Evolutionary conservation across 257 asterid genomes (phyloP).

Genomic region (Knoxia roxburghii): DNA sequence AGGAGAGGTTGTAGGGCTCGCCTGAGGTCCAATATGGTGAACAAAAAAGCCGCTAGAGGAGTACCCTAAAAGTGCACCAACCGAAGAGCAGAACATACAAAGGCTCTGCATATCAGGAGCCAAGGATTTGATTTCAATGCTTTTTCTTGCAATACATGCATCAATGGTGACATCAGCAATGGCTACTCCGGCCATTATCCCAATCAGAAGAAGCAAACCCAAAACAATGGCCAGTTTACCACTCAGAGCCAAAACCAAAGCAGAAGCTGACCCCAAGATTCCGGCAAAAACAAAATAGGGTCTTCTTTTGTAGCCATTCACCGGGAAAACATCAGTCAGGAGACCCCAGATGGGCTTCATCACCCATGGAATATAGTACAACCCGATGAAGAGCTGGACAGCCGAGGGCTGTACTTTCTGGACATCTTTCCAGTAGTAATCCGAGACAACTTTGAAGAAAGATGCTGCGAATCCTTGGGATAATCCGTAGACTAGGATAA

Average conservation of each 20-base stretch:
- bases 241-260: slow-evolving; percentile 18
- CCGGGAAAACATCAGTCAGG: slow-evolving; percentile 53
- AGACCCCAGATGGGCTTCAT: slow-evolving; percentile 69
- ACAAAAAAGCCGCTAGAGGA: slow-evolving; percentile 60
- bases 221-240: slow-evolving; percentile 25
- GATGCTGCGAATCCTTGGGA: slow-evolving; percentile 53
- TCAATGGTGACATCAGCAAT: slow-evolving; percentile 66
- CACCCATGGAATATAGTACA: slow-evolving; percentile 60
- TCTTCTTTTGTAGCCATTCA: slow-evolving; percentile 45
- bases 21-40: slow-evolving; percentile 62
- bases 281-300: slow-evolving; percentile 58
- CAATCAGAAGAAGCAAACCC: slow-evolving; percentile 42
- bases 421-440: slow-evolving; percentile 70
- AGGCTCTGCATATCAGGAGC: slow-evolving; percentile 74
- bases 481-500: slow-evolving; percentile 49
- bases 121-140: slow-evolving; percentile 43
- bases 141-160: slow-evolving; percentile 62
- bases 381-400: slow-evolving; percentile 49
- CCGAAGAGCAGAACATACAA: slow-evolving; percentile 46
- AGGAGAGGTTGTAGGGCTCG: too few species aligned
- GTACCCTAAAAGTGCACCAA: slow-evolving; percentile 64
- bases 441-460: slow-evolving; percentile 54
- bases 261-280: slow-evolving; percentile 9
- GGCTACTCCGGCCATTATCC: slow-evolving; percentile 45
- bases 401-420: slow-evolving; percentile 61